Evolutionary conservation across 2,329 filamentous ascomycete species (phyloP).

Genomic region (Pezicula rhizophila): DNA sequence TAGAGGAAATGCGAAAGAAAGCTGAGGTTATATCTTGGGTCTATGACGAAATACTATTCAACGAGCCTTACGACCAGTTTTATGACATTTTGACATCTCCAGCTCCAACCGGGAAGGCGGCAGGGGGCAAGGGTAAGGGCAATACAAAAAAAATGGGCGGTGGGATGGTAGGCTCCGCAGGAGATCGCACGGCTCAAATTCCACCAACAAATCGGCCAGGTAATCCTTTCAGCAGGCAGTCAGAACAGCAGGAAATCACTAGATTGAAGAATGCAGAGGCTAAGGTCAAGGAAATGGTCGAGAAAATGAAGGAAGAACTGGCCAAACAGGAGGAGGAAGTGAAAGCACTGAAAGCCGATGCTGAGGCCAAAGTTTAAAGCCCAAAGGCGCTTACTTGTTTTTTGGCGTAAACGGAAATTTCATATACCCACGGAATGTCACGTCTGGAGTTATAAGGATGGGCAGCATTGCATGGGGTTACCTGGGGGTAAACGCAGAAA

Average conservation of each 20-base stretch:
- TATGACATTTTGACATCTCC: constrained; percentile 78
- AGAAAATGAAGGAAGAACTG: constrained; percentile 17
- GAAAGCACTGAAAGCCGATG: constrained; percentile 11
- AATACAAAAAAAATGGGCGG: constrained; percentile 36
- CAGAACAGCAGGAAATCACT: constrained; percentile 58
- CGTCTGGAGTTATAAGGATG: too few species aligned
- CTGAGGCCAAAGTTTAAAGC: not conserved
- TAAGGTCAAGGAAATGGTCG: constrained; percentile 46
- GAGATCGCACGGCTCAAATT: constrained; percentile 68
- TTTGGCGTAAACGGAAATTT: too few species aligned
- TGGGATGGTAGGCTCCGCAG: constrained; percentile 32
- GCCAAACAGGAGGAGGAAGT: constrained; percentile 20
- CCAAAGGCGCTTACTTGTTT: too few species aligned
- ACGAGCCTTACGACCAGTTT: constrained; percentile 90
- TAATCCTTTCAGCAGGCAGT: constrained; percentile 68
- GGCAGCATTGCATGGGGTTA: too few species aligned
- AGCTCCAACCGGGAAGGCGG: constrained; percentile 37
- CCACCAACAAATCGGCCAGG: constrained; percentile 60
- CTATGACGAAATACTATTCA: constrained; percentile 94
- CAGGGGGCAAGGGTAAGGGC: constrained; percentile 52
- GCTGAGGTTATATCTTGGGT: constrained; percentile 69
- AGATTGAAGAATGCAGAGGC: constrained; percentile 57
- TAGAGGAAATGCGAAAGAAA: constrained; percentile 49
- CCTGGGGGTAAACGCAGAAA: too few species aligned
- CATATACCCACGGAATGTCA: too few species aligned